phyloP scores from a whole-genome alignment of 305 asterid genomes.

The Lippia alba region DNA sequence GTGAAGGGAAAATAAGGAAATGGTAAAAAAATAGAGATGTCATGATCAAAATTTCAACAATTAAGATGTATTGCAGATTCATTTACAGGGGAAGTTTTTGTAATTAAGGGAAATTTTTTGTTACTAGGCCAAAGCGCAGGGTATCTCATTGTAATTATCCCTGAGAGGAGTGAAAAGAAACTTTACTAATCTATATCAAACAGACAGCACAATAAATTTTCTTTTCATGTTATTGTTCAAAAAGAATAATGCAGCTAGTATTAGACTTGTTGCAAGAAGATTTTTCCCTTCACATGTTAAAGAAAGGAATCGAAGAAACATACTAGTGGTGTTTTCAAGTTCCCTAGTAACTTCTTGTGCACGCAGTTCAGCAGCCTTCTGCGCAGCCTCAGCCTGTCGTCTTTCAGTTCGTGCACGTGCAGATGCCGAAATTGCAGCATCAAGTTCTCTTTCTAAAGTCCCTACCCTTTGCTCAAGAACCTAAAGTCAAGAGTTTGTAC shows the following conservation, averaged over 20 bases:
- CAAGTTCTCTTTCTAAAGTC: slow-evolving; percentile 65
- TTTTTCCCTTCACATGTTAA: background rate
- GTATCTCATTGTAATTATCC: too few species aligned
- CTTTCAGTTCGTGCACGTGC: slow-evolving; percentile 68
- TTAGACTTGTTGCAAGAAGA: background rate
- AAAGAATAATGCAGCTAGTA: background rate
- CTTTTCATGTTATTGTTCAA: background rate
- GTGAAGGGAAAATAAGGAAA: too few species aligned
- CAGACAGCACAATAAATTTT: too few species aligned
- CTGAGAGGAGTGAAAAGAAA: too few species aligned
- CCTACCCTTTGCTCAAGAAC: slow-evolving; percentile 73
- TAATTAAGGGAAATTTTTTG: too few species aligned
- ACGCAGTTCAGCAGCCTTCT: slow-evolving; percentile 64
- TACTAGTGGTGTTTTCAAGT: slow-evolving; percentile 72
- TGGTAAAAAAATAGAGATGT: too few species aligned
- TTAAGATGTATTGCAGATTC: too few species aligned
- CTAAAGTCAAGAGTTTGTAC: slow-evolving; percentile 38
- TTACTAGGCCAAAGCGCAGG: too few species aligned
- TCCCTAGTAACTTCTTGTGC: slow-evolving; percentile 59
- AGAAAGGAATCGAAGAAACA: slow-evolving; percentile 23
- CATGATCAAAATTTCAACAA: too few species aligned
- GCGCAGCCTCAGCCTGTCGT: slow-evolving; percentile 67
- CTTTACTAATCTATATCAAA: too few species aligned
- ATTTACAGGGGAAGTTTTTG: too few species aligned
- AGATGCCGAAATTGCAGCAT: slow-evolving; percentile 72